Percentiles rank a stretch among this genome's conserved stretches.
These are phyloP conservation scores for Penicillium turbatum DNA, from an alignment of 495 filamentous ascomycete genomes.

Conservation along the genomic window DNA sequence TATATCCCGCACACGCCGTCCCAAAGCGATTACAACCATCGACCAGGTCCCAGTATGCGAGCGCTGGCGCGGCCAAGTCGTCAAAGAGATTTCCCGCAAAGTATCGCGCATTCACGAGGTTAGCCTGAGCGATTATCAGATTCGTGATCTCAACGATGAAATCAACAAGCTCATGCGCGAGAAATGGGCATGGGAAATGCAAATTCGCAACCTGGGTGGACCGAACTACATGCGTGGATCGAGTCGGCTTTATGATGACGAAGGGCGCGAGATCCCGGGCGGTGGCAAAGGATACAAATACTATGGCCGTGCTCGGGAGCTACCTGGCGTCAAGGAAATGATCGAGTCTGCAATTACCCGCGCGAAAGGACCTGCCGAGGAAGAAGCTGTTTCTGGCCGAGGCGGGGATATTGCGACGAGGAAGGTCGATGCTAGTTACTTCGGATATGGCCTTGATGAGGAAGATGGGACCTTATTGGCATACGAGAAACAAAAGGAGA, in stretches of 20 bases:
- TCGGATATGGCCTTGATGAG: slow-evolving; percentile 91
- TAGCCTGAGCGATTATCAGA: slow-evolving; percentile 87
- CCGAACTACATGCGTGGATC: slow-evolving; percentile 96
- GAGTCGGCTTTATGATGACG: slow-evolving; percentile 82
- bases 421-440: slow-evolving; percentile 91
- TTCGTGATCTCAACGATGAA: slow-evolving; percentile 97
- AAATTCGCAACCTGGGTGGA: slow-evolving; percentile 88
- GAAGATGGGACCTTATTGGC: slow-evolving; percentile 80
- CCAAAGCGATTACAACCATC: slow-evolving; percentile 81
- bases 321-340: slow-evolving; percentile 95
- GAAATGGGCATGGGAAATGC: slow-evolving; percentile 97
- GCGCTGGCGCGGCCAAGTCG: slow-evolving; percentile 96
- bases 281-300: slow-evolving; percentile 88
- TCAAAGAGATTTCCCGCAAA: slow-evolving; percentile 96
- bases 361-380: slow-evolving; percentile 55
- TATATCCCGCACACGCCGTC: slow-evolving; percentile 81
- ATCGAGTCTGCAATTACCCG: slow-evolving; percentile 69
- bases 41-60: slow-evolving; percentile 83
- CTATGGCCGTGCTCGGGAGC: slow-evolving; percentile 84
- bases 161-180: slow-evolving; percentile 99
- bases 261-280: slow-evolving; percentile 85
- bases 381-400: slow-evolving; percentile 57
- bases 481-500: slow-evolving; percentile 81
- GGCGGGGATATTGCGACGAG: slow-evolving; percentile 66
- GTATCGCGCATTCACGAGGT: slow-evolving; percentile 90